Evolutionary conservation across 2,329 filamentous ascomycete species (phyloP).

Genomic region (Aspergillus costaricaensis): DNA sequence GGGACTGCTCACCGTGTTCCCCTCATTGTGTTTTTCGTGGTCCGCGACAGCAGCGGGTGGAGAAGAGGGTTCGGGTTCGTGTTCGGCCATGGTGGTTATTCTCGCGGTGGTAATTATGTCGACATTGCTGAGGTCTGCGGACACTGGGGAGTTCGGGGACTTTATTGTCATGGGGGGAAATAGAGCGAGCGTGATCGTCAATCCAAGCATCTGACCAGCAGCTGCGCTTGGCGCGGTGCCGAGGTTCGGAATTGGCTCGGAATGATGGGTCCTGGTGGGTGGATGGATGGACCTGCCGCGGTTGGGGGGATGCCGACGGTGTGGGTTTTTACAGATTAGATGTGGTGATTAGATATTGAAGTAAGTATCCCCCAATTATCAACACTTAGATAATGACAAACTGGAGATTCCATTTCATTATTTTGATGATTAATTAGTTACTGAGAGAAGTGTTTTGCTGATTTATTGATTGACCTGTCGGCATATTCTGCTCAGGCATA

Average conservation of each 20-base stretch:
- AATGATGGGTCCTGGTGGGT: neutral
- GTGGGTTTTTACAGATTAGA: too few species aligned
- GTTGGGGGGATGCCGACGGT: neutral
- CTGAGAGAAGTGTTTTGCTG: too few species aligned
- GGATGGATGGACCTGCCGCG: neutral
- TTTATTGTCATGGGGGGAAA: neutral
- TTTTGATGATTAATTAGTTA: too few species aligned
- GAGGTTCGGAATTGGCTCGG: slow-evolving; percentile 15
- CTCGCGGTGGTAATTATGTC: neutral
- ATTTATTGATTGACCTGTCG: too few species aligned
- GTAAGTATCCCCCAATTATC: too few species aligned
- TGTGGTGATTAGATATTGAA: neutral
- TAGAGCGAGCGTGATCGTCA: neutral
- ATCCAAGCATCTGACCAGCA: slow-evolving; percentile 16
- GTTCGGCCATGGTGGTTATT: slow-evolving; percentile 22
- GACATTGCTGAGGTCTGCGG: neutral
- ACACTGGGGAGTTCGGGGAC: neutral
- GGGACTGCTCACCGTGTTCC: slow-evolving; percentile 24
- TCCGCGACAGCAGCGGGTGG: slow-evolving; percentile 15
- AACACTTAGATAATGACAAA: too few species aligned
- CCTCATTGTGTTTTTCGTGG: slow-evolving; percentile 22
- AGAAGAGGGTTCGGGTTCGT: slow-evolving; percentile 17
- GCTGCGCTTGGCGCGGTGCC: slow-evolving; percentile 14
- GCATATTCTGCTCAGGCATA: too few species aligned
- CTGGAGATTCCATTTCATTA: too few species aligned